phyloP scores from a whole-genome alignment of 1,139 yeast species.

The Blastobotrys petasosporus region DNA sequence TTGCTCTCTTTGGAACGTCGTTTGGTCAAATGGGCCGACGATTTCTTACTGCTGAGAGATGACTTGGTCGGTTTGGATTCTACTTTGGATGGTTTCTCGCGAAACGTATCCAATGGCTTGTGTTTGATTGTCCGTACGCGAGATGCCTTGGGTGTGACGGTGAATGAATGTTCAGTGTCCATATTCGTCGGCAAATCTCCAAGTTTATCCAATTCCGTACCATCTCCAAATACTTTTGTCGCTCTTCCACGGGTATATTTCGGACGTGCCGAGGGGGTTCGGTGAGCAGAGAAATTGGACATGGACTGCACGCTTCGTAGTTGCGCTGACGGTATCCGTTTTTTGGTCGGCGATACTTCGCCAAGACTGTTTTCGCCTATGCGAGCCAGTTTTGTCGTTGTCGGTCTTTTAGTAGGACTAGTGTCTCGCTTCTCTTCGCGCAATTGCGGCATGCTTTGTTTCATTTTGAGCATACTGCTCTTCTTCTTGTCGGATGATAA shows the following conservation, averaged over 20 bases:
- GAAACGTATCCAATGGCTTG: slow-evolving; percentile 16
- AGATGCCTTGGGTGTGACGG: slow-evolving; percentile 16
- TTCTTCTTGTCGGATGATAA: neutral
- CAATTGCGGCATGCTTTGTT: slow-evolving; percentile 17
- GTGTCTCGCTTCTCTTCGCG: slow-evolving; percentile 1
- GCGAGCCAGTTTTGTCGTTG: slow-evolving; percentile 2
- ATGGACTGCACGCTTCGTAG: slow-evolving; percentile 23
- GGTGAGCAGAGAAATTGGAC: slow-evolving; percentile 12
- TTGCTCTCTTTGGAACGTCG: slow-evolving; percentile 5
- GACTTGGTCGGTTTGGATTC: neutral
- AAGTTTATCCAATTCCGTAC: slow-evolving; percentile 31
- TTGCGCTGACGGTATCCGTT: slow-evolving; percentile 9
- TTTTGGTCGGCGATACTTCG: slow-evolving; percentile 5
- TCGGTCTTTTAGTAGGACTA: neutral
- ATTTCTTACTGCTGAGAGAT: neutral
- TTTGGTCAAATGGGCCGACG: slow-evolving; percentile 4
- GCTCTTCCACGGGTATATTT: slow-evolving; percentile 18
- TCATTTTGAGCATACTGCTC: slow-evolving; percentile 5
- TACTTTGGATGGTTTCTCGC: slow-evolving; percentile 13
- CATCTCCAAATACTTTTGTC: slow-evolving; percentile 29
- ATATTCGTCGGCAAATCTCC: slow-evolving; percentile 29
- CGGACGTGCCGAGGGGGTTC: slow-evolving; percentile 8
- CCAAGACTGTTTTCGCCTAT: slow-evolving; percentile 2
- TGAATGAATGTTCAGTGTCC: slow-evolving; percentile 19
- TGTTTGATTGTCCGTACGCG: slow-evolving; percentile 9